phyloP scores from a whole-genome alignment of 2,329 filamentous ascomycete species.

The Mycosphaerella sp. region DNA sequence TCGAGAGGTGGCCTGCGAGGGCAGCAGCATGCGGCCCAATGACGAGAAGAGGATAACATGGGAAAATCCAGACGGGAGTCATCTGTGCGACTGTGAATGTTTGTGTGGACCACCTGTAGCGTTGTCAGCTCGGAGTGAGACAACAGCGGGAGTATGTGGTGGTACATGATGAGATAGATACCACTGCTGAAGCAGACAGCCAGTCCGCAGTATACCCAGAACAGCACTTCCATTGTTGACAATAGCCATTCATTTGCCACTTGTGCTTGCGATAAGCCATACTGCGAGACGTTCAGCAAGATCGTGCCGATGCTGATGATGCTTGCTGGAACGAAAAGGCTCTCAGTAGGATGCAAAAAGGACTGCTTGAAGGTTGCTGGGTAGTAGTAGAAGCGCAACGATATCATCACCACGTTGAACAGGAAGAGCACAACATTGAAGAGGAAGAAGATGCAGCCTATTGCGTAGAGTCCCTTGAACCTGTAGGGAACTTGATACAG shows the following conservation, averaged over 20 bases:
- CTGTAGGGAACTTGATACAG: slow-evolving; percentile 45
- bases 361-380: slow-evolving; percentile 65
- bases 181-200: slow-evolving; percentile 62
- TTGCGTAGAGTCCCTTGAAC: slow-evolving; percentile 42
- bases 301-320: slow-evolving; percentile 60
- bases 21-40: slow-evolving; percentile 66
- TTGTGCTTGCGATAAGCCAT: slow-evolving; percentile 46
- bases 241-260: slow-evolving; percentile 52
- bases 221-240: slow-evolving; percentile 57
- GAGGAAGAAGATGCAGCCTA: slow-evolving; percentile 47
- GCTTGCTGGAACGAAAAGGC: slow-evolving; percentile 66
- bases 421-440: slow-evolving; percentile 57
- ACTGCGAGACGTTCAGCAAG: slow-evolving; percentile 66
- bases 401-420: slow-evolving; percentile 61
- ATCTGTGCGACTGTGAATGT: slow-evolving; percentile 71
- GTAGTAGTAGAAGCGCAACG: slow-evolving; percentile 61
- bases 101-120: slow-evolving; percentile 54
- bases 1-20: slow-evolving; percentile 43
- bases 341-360: slow-evolving; percentile 71
- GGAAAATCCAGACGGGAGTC: slow-evolving; percentile 86
- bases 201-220: slow-evolving; percentile 66
- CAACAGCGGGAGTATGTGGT: slow-evolving; percentile 36
- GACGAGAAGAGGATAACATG: slow-evolving; percentile 73
- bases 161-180: slow-evolving; percentile 66
- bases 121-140: neutral